Conservation (phyloP, 106 monocot genomes). For the Hemerocallis citrina region DNA sequence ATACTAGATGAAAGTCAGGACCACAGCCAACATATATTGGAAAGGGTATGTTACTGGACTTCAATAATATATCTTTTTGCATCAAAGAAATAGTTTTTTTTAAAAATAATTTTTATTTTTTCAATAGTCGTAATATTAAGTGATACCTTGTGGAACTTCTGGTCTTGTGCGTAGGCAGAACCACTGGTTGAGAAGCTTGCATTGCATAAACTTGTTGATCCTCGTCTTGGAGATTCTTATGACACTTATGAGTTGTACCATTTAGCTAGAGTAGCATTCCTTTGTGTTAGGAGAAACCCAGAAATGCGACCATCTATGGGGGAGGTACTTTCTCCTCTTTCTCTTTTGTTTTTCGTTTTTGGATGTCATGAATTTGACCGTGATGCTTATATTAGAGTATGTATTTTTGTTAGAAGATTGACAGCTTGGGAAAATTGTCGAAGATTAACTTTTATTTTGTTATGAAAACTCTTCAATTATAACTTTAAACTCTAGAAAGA, state of each 20-base stretch:
- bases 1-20: conserved; percentile 18
- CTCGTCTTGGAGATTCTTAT: conserved; percentile 29
- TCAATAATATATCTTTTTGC: background rate
- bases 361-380: background rate
- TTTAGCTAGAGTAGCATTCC: conserved; percentile 34
- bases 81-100: background rate
- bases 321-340: conserved; percentile 14
- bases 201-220: conserved; percentile 36
- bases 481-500: too few species aligned
- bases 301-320: conserved; percentile 44
- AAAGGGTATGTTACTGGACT: conserved; percentile 25
- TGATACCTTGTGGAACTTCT: background rate
- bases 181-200: conserved; percentile 37
- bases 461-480: too few species aligned
- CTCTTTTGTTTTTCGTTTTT: background rate
- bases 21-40: conserved; percentile 25
- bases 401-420: background rate
- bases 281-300: conserved; percentile 41
- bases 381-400: too few species aligned
- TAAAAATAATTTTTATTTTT: too few species aligned
- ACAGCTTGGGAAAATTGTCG: background rate
- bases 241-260: conserved; percentile 35
- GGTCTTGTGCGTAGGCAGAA: conserved; percentile 20
- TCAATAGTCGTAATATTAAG: too few species aligned
- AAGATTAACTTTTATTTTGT: too few species aligned